Conservation (phyloP, 176 grass and related monocot genomes). For the Oryza officinalis region DNA sequence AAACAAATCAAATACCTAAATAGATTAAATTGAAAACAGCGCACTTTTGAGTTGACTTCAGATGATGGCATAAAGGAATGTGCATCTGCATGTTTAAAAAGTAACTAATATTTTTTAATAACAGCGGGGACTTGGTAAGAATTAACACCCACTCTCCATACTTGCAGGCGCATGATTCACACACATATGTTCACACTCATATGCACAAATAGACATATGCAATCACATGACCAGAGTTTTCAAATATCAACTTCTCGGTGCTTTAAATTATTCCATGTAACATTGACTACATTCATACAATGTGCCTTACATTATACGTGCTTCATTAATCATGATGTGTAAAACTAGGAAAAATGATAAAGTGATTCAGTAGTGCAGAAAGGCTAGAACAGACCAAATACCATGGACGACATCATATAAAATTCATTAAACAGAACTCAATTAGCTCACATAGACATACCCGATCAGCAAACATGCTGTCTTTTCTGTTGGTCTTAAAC, state of each 20-base stretch:
- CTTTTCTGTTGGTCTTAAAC: constrained; percentile 84
- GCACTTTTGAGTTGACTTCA: constrained; percentile 11
- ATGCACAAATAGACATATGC: not conserved
- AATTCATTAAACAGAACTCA: not conserved
- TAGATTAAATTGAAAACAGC: constrained; percentile 34
- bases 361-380: not conserved
- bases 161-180: not conserved
- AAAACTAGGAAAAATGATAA: not conserved
- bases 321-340: not conserved
- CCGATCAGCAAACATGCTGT: constrained; percentile 85
- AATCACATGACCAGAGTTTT: not conserved
- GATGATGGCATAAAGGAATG: not conserved
- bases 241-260: not conserved
- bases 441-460: constrained; percentile 43
- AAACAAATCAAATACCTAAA: constrained; percentile 82
- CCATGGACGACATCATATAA: not conserved
- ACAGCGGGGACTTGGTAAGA: not conserved
- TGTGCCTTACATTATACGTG: not conserved
- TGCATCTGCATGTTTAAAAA: not conserved
- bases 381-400: not conserved
- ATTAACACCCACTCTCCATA: not conserved
- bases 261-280: not conserved
- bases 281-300: constrained; percentile 8
- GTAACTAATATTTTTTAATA: constrained; percentile 1
- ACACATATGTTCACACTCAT: not conserved